phyloP scores from a whole-genome alignment of 1,139 yeast species.

The Hansenula lynferdii region DNA sequence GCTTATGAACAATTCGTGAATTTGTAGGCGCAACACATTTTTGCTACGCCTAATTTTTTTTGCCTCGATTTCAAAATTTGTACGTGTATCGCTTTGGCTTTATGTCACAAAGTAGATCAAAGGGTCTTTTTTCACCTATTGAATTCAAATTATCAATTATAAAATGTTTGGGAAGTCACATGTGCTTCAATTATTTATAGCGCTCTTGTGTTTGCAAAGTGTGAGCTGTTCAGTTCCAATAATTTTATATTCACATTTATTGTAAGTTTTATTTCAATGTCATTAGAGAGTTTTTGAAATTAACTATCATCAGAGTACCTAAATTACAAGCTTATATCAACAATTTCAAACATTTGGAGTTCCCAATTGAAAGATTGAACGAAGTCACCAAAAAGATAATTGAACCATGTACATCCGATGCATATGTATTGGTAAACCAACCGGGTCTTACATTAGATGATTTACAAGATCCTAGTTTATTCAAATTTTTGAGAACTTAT shows the following conservation, averaged over 20 bases:
- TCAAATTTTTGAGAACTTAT: slow-evolving; percentile 52
- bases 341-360: slow-evolving; percentile 15
- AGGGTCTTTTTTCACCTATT: no score
- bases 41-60: no score
- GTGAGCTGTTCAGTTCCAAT: slow-evolving; percentile 26
- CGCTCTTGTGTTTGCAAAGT: background rate
- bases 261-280: slow-evolving; percentile 16
- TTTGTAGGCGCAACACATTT: background rate
- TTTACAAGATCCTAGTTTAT: slow-evolving; percentile 38
- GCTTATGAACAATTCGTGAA: background rate
- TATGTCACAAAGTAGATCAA: no score
- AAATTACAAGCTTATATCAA: slow-evolving; percentile 19
- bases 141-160: no score
- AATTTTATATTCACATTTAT: slow-evolving; percentile 30
- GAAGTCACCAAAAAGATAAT: slow-evolving; percentile 44
- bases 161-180: background rate
- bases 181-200: background rate
- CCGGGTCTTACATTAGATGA: slow-evolving; percentile 68
- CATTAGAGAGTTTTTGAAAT: background rate
- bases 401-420: slow-evolving; percentile 64
- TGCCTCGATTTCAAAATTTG: no score
- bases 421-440: slow-evolving; percentile 59
- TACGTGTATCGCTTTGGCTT: no score
- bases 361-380: slow-evolving; percentile 35
- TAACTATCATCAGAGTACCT: slow-evolving; percentile 14